Evolutionary conservation across 2,329 filamentous ascomycete species (phyloP).

Genomic region (Talaromyces sp.): DNA sequence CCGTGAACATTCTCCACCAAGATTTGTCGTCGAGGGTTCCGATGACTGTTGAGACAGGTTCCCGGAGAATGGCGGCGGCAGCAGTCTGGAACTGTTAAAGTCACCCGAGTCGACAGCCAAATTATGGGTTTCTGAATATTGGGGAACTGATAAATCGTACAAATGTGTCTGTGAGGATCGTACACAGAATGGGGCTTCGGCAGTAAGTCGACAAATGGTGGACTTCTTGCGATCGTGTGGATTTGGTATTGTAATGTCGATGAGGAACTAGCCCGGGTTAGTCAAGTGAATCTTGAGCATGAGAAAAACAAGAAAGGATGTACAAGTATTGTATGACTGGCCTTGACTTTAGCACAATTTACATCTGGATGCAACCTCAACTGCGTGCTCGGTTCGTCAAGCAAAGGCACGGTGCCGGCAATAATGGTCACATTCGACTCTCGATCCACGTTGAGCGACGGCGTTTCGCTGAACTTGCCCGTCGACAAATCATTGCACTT

Average conservation of each 20-base stretch:
- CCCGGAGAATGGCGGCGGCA: background rate
- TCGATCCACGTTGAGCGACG: constrained; percentile 3
- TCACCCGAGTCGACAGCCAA: background rate
- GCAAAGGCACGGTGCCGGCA: constrained; percentile 8
- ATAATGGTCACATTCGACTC: background rate
- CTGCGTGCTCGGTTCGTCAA: background rate
- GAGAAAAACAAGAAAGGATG: background rate
- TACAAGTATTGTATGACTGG: constrained; percentile 12
- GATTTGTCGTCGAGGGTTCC: background rate
- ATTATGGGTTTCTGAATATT: constrained; percentile 11
- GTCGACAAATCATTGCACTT: constrained; percentile 13
- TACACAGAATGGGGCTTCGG: constrained; percentile 12
- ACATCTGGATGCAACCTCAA: constrained; percentile 15
- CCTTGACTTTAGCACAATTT: constrained; percentile 11
- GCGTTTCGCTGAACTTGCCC: constrained; percentile 6
- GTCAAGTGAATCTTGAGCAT: background rate
- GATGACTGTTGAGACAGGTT: background rate
- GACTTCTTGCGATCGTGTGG: background rate
- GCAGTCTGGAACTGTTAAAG: background rate
- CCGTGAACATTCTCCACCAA: background rate
- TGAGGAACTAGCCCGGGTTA: constrained; percentile 9
- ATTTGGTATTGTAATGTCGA: constrained; percentile 13
- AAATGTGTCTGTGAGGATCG: constrained; percentile 12
- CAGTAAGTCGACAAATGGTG: constrained; percentile 17
- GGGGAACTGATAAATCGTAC: constrained; percentile 10